Evolutionary conservation across 2,329 filamentous ascomycete species (phyloP).

Genomic region (Pseudogymnoascus sp.): DNA sequence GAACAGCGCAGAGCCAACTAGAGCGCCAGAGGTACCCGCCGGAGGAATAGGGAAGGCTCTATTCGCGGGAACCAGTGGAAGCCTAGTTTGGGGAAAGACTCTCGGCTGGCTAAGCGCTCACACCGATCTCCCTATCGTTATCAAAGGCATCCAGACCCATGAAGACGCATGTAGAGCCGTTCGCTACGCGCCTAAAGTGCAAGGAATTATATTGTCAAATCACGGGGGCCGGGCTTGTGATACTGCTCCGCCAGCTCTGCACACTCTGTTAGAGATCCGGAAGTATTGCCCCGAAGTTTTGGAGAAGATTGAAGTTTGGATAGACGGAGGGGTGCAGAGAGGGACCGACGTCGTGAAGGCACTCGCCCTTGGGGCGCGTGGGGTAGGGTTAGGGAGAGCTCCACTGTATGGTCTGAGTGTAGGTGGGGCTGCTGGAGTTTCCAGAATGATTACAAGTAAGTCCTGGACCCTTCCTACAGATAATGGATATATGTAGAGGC

Average conservation of each 20-base stretch:
- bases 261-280: conserved; percentile 38
- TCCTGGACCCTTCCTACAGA: neutral
- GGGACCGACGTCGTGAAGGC: conserved; percentile 16
- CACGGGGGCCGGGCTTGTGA: conserved; percentile 57
- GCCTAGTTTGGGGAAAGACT: conserved; percentile 55
- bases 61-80: conserved; percentile 50
- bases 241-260: conserved; percentile 45
- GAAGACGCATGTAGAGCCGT: conserved; percentile 55
- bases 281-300: conserved; percentile 15
- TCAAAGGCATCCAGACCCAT: conserved; percentile 64
- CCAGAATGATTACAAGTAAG: conserved; percentile 40
- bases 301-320: conserved; percentile 13
- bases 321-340: conserved; percentile 15
- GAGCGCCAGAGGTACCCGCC: conserved; percentile 31
- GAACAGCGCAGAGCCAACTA: conserved; percentile 41
- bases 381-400: conserved; percentile 13
- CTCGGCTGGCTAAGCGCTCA: conserved; percentile 56
- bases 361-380: conserved; percentile 14
- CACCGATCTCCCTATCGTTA: conserved; percentile 48
- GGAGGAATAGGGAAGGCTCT: conserved; percentile 48
- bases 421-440: conserved; percentile 42
- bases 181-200: conserved; percentile 37
- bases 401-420: conserved; percentile 43
- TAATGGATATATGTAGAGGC: neutral
- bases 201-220: conserved; percentile 60